Evolutionary conservation across 2,329 filamentous ascomycete species (phyloP), one percentile per base, ranked within the genome.

Genomic region (Neodidymelliopsis sp.): DNA sequence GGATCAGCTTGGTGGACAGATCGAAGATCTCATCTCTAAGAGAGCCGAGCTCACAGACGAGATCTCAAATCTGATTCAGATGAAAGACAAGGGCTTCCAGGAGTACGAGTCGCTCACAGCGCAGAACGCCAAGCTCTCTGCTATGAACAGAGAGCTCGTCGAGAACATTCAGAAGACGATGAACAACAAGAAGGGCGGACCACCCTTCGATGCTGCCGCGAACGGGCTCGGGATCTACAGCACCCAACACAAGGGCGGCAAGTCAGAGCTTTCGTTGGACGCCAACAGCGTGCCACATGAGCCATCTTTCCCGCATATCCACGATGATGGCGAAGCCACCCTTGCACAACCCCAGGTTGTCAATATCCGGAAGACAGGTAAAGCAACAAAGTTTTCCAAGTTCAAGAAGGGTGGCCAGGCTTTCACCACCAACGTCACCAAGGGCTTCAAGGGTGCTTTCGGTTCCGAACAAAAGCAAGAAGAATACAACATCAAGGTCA

Each of bases 391-490:
- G 73, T 97, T 97, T 76, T 96, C 96, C 76, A 96, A 96, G 76
- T 97, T 94, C 92, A 96, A 97, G 81, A 96, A 95, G 79, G 91
- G 91, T 28, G 90, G 90, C 28, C 93, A 96, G 75, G 92, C 90
- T 46, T 87, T 97, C 63, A 92, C 92, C 20, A 96, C 97, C 74
- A 93, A 92, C 67, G 89, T 97, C 40, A 89, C 89, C 53, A 97
- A 97, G 77, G 91, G 92, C 41, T 86, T 97, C 72, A 96, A 96
- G 74, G 90, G 91, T 44, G 92, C 92, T 5, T 95, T 97, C 51
- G 88, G 65, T 20, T 88, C 87, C 3, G 69, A 73, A 33, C 53
- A 65, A 11, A 43, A 86, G 82, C 79, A 83, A 81, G 69, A 81
- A 75, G 68, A 84, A 74, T 65, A 66, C 33, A 84, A 60, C 74